Conservation (phyloP, 2,329 filamentous ascomycete species). For the Epichloe coenophiala region DNA sequence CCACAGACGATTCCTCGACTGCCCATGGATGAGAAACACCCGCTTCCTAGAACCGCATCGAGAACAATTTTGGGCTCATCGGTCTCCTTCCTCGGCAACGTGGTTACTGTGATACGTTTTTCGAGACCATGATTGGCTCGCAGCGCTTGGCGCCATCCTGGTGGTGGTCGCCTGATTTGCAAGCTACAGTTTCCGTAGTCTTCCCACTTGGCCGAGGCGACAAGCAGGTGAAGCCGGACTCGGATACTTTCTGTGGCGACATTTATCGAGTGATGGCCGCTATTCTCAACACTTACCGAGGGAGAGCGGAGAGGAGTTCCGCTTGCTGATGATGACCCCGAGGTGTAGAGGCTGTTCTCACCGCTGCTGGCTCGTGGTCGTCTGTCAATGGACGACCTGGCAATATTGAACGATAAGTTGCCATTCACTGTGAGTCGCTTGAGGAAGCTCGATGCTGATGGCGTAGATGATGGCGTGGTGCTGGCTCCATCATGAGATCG, state of each 20-base stretch:
- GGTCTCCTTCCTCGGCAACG: slow-evolving; percentile 49
- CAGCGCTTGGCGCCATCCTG: slow-evolving; percentile 43
- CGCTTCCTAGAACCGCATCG: slow-evolving; percentile 74
- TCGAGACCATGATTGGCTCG: slow-evolving; percentile 53
- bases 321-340: slow-evolving; percentile 38
- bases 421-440: slow-evolving; percentile 60
- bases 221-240: slow-evolving; percentile 72
- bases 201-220: slow-evolving; percentile 69
- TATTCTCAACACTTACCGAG: slow-evolving; percentile 41
- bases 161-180: slow-evolving; percentile 66
- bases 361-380: slow-evolving; percentile 35
- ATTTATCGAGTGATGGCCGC: slow-evolving; percentile 42
- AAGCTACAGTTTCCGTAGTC: slow-evolving; percentile 78
- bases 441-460: slow-evolving; percentile 70
- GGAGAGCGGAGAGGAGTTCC: slow-evolving; percentile 40
- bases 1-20: slow-evolving; percentile 78
- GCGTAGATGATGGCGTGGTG: slow-evolving; percentile 41
- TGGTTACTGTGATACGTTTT: slow-evolving; percentile 72
- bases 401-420: slow-evolving; percentile 66
- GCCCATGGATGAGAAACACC: slow-evolving; percentile 72
- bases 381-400: slow-evolving; percentile 58
- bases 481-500: slow-evolving; percentile 64
- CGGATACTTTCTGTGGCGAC: slow-evolving; percentile 59
- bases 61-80: slow-evolving; percentile 51
- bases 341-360: slow-evolving; percentile 48